A percentile compares a stretch with the other conserved stretches of the same genome.
phyloP scores from a whole-genome alignment of 495 filamentous ascomycete species.

The Lasiosphaeria ovina region DNA sequence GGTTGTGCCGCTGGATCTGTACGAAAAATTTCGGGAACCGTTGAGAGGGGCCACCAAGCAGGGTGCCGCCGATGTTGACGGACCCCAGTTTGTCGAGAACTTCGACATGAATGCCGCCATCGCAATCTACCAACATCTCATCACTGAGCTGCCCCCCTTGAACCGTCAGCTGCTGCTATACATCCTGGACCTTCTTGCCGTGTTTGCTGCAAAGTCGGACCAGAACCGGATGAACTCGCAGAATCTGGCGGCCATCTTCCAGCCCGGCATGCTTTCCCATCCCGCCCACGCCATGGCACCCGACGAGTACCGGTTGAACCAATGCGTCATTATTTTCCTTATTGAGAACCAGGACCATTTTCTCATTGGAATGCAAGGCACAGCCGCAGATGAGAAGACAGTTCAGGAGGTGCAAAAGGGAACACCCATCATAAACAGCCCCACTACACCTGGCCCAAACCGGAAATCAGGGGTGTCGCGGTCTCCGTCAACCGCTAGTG shows the following conservation, averaged over 20 bases:
- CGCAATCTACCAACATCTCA: conserved; percentile 77
- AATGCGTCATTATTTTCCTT: conserved; percentile 95
- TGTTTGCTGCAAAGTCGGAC: conserved; percentile 96
- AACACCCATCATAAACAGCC: conserved; percentile 54
- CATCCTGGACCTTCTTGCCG: conserved; percentile 94
- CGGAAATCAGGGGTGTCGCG: conserved; percentile 56
- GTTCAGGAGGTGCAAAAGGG: conserved; percentile 77
- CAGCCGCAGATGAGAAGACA: conserved; percentile 82
- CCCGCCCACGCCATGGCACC: conserved; percentile 93
- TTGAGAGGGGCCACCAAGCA: conserved; percentile 73
- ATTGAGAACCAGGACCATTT: conserved; percentile 96
- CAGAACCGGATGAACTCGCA: conserved; percentile 93
- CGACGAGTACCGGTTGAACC: conserved; percentile 87
- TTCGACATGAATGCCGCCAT: conserved; percentile 81
- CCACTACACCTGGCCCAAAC: conserved; percentile 48
- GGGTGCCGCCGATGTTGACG: conserved; percentile 59
- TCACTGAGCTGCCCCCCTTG: conserved; percentile 86
- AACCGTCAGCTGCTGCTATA: conserved; percentile 96
- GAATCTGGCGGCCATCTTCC: conserved; percentile 97
- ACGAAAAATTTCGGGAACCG: conserved; percentile 85
- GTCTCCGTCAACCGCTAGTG: conserved; percentile 84
- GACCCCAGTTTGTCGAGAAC: conserved; percentile 55
- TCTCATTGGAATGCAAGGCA: conserved; percentile 91
- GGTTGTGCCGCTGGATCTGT: conserved; percentile 92
- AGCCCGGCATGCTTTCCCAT: conserved; percentile 92